Percentiles rank a stretch among this genome's conserved stretches.
These are phyloP conservation scores for Termitomyces sp. DNA, from an alignment of 768 basidiomycete genomes.

Conservation along the genomic window DNA sequence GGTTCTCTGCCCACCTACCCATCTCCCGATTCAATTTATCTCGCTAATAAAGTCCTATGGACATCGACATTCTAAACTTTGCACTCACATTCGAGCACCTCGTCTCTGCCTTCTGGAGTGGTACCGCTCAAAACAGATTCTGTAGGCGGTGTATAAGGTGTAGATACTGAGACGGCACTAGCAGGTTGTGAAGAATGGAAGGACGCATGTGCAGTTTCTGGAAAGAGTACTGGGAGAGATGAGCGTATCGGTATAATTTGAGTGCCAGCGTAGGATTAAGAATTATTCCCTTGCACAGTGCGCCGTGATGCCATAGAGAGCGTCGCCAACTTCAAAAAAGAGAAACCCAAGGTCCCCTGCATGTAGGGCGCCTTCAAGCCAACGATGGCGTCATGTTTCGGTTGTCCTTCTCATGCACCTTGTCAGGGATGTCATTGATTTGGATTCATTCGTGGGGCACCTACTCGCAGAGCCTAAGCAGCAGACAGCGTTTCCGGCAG, in stretches of 20 bases:
- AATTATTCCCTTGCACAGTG: too few species aligned
- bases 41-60: neutral
- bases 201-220: constrained; percentile 45
- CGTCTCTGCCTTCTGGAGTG: constrained; percentile 37
- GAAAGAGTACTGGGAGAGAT: constrained; percentile 32
- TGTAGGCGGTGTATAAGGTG: constrained; percentile 33
- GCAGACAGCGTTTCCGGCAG: too few species aligned
- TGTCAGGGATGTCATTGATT: too few species aligned
- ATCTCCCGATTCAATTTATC: neutral
- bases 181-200: constrained; percentile 47
- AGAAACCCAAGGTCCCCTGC: too few species aligned
- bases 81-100: constrained; percentile 41
- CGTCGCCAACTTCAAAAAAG: too few species aligned
- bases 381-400: too few species aligned
- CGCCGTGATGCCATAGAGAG: too few species aligned
- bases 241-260: constrained; percentile 59
- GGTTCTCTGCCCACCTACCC: neutral
- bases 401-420: too few species aligned
- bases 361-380: too few species aligned
- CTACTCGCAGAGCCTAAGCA: too few species aligned
- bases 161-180: constrained; percentile 41
- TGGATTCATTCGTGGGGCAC: too few species aligned
- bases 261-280: constrained; percentile 17
- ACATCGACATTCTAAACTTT: constrained; percentile 30
- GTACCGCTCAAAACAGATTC: constrained; percentile 37